Base-by-base conservation (phyloP, 169 alveolate species). In the Plasmodium cynomolgi region DNA sequence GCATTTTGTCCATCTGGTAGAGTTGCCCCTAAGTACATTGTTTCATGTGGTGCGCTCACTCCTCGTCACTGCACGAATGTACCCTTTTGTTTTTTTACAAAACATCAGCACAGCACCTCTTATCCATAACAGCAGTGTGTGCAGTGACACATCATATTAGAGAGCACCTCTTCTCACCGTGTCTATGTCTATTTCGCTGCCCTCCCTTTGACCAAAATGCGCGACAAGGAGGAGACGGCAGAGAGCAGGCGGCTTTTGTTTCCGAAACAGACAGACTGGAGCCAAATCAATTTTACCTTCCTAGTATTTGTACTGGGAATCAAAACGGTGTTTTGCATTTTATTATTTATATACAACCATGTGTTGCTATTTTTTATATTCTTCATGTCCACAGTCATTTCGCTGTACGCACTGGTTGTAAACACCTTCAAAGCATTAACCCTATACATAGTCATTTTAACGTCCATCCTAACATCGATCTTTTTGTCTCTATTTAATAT, bases 241-340 rank as follows among this genome's bases (percentile, higher is more conserved):
- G 79, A 75, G 81, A 20, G 47, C 58, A 75, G 34, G 39, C 20
- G 85, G 6, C 31, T 77, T 77, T 33, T 58, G 33, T 75, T 50
- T 77, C 26, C 33, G 11, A 86, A 74, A 29, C 50, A 44, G 81
- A 50, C 34, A 26, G 68, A 86, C 62, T 86, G 93, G 93, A 20
- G 71, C 3, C 79, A 81, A 86, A 86, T 86, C 56, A 74, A 77
- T 77, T 86, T 86, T 79, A 86, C 85, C 80, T 86, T 86, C 62
- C 81, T 86, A 71, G 93, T 86, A 41, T 86, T 86, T 77, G 84
- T 86, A 79, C 68, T 86, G 26, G 93, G 93, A 8, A 86, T 86
- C 41, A 86, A 86, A 86, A 86, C 93, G 7, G 80, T 86, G 3
- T 86, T 86, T 75, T 86, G 93, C 71, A 86, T 77, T 54, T 44